Percentiles rank a stretch among this genome's conserved stretches.
These are phyloP conservation scores for Solanum sitiens DNA, from an alignment of 257 asterid species.

Conservation along the genomic window DNA sequence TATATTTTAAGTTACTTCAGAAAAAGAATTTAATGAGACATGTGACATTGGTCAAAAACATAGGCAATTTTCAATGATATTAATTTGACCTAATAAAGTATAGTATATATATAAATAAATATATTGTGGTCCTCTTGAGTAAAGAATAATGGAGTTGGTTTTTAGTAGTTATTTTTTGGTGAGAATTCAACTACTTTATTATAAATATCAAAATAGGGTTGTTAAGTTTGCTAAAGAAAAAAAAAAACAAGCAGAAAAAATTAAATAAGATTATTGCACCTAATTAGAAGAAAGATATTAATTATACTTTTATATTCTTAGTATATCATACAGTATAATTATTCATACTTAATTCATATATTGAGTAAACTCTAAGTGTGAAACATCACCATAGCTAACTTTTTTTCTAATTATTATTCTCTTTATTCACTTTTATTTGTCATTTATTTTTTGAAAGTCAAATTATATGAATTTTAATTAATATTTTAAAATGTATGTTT, in stretches of 20 bases:
- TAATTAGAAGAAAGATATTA: not conserved
- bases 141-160: not conserved
- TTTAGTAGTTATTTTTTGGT: not conserved
- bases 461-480: not conserved
- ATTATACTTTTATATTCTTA: not conserved
- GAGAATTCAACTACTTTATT: not conserved
- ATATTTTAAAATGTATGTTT: not conserved
- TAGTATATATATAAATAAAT: not conserved
- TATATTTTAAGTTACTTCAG: not conserved
- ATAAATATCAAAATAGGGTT: not conserved
- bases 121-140: not conserved
- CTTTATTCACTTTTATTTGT: not conserved
- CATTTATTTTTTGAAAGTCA: not conserved
- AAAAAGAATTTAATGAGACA: not conserved
- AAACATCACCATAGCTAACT: not conserved
- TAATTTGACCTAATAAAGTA: slow-evolving; percentile 1
- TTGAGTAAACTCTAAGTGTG: not conserved
- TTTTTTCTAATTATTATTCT: not conserved
- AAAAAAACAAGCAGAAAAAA: not conserved
- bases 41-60: not conserved
- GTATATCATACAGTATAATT: too few relatives aligned
- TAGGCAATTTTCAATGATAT: not conserved
- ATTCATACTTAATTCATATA: not conserved
- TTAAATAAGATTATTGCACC: not conserved
- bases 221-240: not conserved